Evolutionary conservation across 192 early-diverging fungal genomes (phyloP).

Genomic region (Backusella psychrophila): DNA sequence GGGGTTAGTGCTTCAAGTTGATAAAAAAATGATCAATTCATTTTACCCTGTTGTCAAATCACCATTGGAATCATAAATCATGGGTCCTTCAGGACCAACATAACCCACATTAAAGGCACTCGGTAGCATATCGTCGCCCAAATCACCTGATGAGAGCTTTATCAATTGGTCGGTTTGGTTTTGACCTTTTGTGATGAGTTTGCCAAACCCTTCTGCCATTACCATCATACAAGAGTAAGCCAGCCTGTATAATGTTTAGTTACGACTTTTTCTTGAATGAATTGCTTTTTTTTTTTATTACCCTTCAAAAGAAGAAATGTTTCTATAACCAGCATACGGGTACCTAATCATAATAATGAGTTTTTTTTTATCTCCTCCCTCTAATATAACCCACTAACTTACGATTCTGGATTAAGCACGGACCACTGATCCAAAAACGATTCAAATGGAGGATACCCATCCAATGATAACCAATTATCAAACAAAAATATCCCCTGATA

Average conservation of each 20-base stretch:
- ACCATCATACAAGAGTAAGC: constrained; percentile 56
- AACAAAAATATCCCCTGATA: constrained; percentile 44
- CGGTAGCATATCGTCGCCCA: constrained; percentile 35
- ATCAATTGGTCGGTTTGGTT: constrained; percentile 25
- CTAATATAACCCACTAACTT: neutral
- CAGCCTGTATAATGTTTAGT: constrained; percentile 20
- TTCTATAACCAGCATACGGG: constrained; percentile 41
- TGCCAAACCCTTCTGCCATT: constrained; percentile 43
- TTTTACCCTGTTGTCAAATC: constrained; percentile 42
- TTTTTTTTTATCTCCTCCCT: no score
- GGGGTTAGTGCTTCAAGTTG: neutral
- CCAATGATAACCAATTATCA: constrained; percentile 41
- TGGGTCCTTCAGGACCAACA: constrained; percentile 47
- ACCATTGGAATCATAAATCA: constrained; percentile 44
- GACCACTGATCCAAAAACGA: constrained; percentile 44
- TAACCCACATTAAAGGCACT: constrained; percentile 45
- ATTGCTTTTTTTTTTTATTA: constrained; percentile 8
- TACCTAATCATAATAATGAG: constrained; percentile 25
- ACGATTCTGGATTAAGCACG: constrained; percentile 35
- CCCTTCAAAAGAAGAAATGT: constrained; percentile 47
- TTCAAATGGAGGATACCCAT: constrained; percentile 48
- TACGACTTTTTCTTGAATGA: neutral
- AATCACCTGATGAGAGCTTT: constrained; percentile 32
- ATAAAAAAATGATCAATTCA: neutral
- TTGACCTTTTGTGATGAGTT: constrained; percentile 33